Evolutionary conservation across 192 early-diverging fungal species (phyloP).

Genomic region (Coemansia sp.): DNA sequence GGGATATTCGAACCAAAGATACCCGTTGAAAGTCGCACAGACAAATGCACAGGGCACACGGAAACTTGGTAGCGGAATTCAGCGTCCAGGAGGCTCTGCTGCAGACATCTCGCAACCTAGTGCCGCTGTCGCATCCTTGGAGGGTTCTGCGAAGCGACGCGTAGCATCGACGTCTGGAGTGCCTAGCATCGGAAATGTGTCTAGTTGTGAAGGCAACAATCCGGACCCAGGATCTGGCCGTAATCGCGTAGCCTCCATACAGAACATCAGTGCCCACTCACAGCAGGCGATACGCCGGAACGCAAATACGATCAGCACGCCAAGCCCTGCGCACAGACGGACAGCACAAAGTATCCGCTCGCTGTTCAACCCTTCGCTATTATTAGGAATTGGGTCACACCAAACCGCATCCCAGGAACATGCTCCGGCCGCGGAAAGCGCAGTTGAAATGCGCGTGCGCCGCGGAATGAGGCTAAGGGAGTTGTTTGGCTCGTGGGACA

Average conservation of each 20-base stretch:
- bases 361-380: constrained; percentile 23
- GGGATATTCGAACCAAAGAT: neutral
- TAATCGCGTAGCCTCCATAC: neutral
- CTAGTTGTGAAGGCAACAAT: neutral
- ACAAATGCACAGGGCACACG: neutral
- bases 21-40: neutral
- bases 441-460: constrained; percentile 31
- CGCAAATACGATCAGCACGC: constrained; percentile 15
- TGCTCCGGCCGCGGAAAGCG: constrained; percentile 16
- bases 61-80: neutral
- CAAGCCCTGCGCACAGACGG: constrained; percentile 7
- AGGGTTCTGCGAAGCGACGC: neutral
- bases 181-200: neutral
- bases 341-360: constrained; percentile 41
- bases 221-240: neutral
- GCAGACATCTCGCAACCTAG: neutral
- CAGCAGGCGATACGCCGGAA: constrained; percentile 13
- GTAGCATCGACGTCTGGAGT: constrained; percentile 4
- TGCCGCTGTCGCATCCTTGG: neutral
- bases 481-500: constrained; percentile 45
- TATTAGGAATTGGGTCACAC: constrained; percentile 8
- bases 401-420: neutral
- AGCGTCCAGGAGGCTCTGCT: neutral
- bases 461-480: constrained; percentile 40
- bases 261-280: constrained; percentile 2